A percentile compares a stretch with the other conserved stretches of the same genome.
Conservation (phyloP, 2,329 filamentous ascomycete genomes). For the Stemphylium beticola region DNA sequence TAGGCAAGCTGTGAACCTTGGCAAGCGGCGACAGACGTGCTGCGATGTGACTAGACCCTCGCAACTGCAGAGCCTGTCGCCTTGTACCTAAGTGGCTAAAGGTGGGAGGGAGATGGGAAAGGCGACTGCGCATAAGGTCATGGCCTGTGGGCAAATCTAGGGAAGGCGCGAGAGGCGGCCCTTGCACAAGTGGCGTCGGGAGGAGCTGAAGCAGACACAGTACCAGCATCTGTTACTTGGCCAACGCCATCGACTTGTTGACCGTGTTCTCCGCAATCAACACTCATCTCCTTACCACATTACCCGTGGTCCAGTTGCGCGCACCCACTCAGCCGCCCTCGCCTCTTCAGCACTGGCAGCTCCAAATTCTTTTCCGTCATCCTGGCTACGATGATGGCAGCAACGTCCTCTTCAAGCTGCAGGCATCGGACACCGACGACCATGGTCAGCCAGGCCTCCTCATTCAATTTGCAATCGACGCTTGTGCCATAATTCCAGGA, state of each 20-base stretch:
- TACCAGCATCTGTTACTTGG: too few relatives aligned
- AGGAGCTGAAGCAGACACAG: background rate
- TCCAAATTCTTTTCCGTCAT: conserved; percentile 14
- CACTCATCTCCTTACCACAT: background rate
- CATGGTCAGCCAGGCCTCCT: conserved; percentile 10
- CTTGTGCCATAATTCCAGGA: conserved; percentile 12
- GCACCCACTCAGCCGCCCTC: conserved; percentile 2
- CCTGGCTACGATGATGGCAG: conserved; percentile 14
- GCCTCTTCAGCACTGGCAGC: background rate
- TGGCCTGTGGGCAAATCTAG: background rate
- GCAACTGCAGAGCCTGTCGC: background rate
- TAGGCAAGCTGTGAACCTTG: too few relatives aligned
- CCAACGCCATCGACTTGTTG: too few relatives aligned
- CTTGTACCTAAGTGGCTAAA: background rate
- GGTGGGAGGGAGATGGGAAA: background rate
- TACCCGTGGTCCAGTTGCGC: conserved; percentile 9
- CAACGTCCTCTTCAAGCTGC: conserved; percentile 14
- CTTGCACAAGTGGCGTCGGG: background rate
- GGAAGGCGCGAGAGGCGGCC: background rate
- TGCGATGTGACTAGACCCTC: too few relatives aligned
- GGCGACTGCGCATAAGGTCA: background rate
- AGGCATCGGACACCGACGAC: conserved; percentile 10
- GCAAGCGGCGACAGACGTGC: too few relatives aligned
- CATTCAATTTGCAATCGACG: conserved; percentile 15
- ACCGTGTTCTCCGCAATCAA: too few relatives aligned